phyloP scores from a whole-genome alignment of 2,329 filamentous ascomycete species.

The Gaeumannomyces tritici region DNA sequence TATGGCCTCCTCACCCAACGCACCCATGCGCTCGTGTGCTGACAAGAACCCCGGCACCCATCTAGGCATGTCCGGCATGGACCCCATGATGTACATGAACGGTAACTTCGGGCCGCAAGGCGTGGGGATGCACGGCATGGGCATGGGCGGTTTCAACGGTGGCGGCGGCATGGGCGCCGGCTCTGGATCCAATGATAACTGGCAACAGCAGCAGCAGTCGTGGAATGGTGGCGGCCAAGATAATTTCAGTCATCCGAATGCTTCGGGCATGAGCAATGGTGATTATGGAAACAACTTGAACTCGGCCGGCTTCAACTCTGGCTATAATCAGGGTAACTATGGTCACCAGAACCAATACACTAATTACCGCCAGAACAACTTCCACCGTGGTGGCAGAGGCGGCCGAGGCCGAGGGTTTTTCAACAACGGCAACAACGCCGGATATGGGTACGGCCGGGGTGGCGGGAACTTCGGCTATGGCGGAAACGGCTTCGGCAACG shows the following conservation, averaged over 20 bases:
- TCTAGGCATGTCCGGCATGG: conserved; percentile 73
- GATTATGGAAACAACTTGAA: conserved; percentile 67
- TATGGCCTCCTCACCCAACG: not conserved
- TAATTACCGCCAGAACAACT: conserved; percentile 53
- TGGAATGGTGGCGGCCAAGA: conserved; percentile 71
- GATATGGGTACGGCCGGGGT: conserved; percentile 45
- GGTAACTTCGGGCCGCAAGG: conserved; percentile 62
- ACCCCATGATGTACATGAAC: conserved; percentile 74
- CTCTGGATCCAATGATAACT: conserved; percentile 57
- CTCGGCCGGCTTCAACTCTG: conserved; percentile 62
- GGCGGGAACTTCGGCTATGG: conserved; percentile 29
- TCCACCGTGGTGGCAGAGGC: conserved; percentile 54
- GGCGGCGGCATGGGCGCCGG: conserved; percentile 29
- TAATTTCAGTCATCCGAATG: conserved; percentile 84
- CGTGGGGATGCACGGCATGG: conserved; percentile 63
- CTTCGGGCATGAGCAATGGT: conserved; percentile 70
- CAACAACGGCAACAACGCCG: conserved; percentile 6
- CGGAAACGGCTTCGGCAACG: conserved; percentile 20
- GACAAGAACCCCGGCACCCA: not conserved
- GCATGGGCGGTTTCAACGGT: conserved; percentile 65
- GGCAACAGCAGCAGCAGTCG: conserved; percentile 64
- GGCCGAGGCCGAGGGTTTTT: conserved; percentile 51
- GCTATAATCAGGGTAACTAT: conserved; percentile 78
- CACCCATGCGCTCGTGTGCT: not conserved
- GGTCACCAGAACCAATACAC: conserved; percentile 66